Percentiles rank a stretch among this genome's conserved stretches.
These are phyloP conservation scores for Paecilomyces sp. DNA, from an alignment of 2,329 filamentous ascomycete genomes.

Conservation along the genomic window DNA sequence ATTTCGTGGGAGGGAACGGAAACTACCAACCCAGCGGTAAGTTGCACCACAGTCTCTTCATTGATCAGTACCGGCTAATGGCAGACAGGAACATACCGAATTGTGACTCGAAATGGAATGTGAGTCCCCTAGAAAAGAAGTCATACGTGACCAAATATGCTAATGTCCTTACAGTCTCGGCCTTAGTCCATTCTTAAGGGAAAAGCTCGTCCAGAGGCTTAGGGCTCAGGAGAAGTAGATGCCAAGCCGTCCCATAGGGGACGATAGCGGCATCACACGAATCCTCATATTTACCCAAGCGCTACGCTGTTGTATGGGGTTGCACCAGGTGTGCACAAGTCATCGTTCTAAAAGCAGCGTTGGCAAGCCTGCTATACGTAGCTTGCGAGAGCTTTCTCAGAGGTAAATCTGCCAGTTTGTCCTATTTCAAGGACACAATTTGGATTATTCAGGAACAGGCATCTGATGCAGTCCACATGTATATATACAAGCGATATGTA, in stretches of 20 bases:
- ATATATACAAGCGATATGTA: too few species aligned
- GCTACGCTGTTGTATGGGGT: background rate
- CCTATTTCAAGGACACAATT: too few species aligned
- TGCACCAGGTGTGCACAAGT: background rate
- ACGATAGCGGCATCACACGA: background rate
- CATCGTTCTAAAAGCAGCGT: background rate
- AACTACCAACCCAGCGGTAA: constrained; percentile 53
- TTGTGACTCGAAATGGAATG: constrained; percentile 55
- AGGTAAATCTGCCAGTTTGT: background rate
- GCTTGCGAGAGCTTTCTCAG: background rate
- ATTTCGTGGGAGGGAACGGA: constrained; percentile 50
- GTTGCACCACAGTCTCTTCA: background rate
- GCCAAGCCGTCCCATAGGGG: background rate
- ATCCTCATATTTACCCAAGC: background rate
- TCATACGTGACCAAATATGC: background rate
- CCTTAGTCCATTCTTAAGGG: constrained; percentile 42
- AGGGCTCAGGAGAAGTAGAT: constrained; percentile 22
- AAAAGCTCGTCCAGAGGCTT: constrained; percentile 43
- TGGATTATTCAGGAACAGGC: too few species aligned
- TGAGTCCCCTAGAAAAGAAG: constrained; percentile 25
- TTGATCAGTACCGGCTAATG: constrained; percentile 4
- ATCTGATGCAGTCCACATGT: too few species aligned
- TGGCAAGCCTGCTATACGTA: background rate
- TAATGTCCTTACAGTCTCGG: constrained; percentile 29
- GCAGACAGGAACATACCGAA: constrained; percentile 49